Percentiles rank a stretch among this genome's conserved stretches.
These are phyloP conservation scores for Aschersonia sp. DNA, from an alignment of 2,329 filamentous ascomycete genomes.

Conservation along the genomic window DNA sequence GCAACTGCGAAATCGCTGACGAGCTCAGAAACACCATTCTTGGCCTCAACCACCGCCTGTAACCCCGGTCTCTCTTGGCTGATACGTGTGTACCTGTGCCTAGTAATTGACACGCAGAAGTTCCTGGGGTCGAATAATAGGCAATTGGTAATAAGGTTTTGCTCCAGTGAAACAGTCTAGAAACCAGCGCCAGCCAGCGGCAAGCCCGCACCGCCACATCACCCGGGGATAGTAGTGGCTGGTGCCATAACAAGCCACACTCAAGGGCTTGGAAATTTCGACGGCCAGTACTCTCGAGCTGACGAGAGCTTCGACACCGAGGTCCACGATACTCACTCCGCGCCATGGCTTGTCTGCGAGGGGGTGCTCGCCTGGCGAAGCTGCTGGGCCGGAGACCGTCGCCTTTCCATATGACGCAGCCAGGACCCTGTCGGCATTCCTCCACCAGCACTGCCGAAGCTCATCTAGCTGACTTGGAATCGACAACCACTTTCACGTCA, in stretches of 20 bases:
- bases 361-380: slow-evolving; percentile 21
- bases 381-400: slow-evolving; percentile 15
- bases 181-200: not conserved
- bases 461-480: slow-evolving; percentile 33
- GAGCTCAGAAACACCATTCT: no score
- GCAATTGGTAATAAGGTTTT: not conserved
- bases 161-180: not conserved
- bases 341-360: slow-evolving; percentile 26
- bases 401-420: slow-evolving; percentile 9
- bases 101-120: no score
- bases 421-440: slow-evolving; percentile 24
- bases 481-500: slow-evolving; percentile 30
- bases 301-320: slow-evolving; percentile 1
- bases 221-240: slow-evolving; percentile 9
- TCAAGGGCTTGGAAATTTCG: slow-evolving; percentile 16
- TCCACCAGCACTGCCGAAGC: slow-evolving; percentile 28
- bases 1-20: no score
- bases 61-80: no score
- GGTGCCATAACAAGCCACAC: slow-evolving; percentile 7
- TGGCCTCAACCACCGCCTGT: no score
- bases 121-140: no score
- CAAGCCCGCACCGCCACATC: slow-evolving; percentile 2
- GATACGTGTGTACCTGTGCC: no score
- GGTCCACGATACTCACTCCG: not conserved
- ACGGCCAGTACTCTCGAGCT: slow-evolving; percentile 2